Conservation (phyloP, 2,329 filamentous ascomycete species). For the Fusarium redolens region DNA sequence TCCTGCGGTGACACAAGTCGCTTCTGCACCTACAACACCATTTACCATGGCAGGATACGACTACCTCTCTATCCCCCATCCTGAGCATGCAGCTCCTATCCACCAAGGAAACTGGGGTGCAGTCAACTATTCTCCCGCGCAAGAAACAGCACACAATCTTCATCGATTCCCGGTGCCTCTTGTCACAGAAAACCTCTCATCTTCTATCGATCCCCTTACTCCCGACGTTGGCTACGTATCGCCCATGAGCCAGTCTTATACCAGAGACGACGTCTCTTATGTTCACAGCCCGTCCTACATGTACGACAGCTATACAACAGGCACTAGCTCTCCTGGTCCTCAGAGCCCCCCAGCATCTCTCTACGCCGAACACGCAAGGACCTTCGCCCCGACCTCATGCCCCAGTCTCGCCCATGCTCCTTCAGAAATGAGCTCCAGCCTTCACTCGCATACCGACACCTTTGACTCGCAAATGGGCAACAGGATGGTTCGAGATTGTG, state of each 20-base stretch:
- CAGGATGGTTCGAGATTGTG: slow-evolving; percentile 66
- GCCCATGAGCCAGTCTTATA: slow-evolving; percentile 67
- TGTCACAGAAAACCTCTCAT: slow-evolving; percentile 62
- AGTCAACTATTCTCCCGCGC: slow-evolving; percentile 59
- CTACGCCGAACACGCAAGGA: slow-evolving; percentile 63
- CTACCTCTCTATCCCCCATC: slow-evolving; percentile 63
- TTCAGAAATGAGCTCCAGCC: slow-evolving; percentile 70
- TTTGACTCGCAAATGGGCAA: slow-evolving; percentile 67
- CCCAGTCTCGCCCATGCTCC: slow-evolving; percentile 71
- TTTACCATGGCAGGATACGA: slow-evolving; percentile 55
- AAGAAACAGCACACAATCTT: slow-evolving; percentile 53
- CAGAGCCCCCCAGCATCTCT: slow-evolving; percentile 67
- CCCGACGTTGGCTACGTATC: slow-evolving; percentile 71
- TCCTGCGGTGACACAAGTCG: slow-evolving; percentile 46
- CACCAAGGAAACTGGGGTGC: slow-evolving; percentile 59
- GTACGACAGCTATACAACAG: slow-evolving; percentile 65
- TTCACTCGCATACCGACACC: slow-evolving; percentile 68
- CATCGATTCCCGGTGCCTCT: slow-evolving; percentile 60
- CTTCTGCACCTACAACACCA: slow-evolving; percentile 60
- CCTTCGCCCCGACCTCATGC: slow-evolving; percentile 67
- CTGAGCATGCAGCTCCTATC: slow-evolving; percentile 55
- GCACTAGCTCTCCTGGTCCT: slow-evolving; percentile 64
- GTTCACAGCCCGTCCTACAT: slow-evolving; percentile 66
- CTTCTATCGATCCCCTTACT: slow-evolving; percentile 69
- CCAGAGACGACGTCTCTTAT: slow-evolving; percentile 67